A percentile compares a stretch with the other conserved stretches of the same genome.
phyloP scores from a whole-genome alignment of 2,329 filamentous ascomycete species.

The Aspergillus melleus region DNA sequence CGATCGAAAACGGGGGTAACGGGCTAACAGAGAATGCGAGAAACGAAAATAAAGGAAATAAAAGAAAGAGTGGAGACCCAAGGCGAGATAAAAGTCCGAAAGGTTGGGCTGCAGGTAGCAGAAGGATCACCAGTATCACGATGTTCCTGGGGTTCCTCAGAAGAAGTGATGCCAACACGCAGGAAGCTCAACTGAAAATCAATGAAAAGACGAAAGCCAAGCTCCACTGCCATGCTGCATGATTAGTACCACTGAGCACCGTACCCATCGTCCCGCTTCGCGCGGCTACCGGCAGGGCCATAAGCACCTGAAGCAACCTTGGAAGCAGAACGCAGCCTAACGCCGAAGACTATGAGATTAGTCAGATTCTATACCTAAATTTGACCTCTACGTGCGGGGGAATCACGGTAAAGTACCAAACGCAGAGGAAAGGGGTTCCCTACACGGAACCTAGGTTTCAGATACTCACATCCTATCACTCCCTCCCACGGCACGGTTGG shows the following conservation, averaged over 20 bases:
- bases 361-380: slow-evolving; percentile 71
- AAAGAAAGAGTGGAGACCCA: slow-evolving; percentile 28
- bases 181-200: slow-evolving; percentile 23
- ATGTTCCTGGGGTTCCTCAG: slow-evolving; percentile 31
- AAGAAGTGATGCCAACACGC: slow-evolving; percentile 28
- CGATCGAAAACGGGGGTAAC: slow-evolving; percentile 36
- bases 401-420: slow-evolving; percentile 69
- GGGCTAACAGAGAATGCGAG: slow-evolving; percentile 38
- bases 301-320: slow-evolving; percentile 60
- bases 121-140: slow-evolving; percentile 27
- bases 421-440: slow-evolving; percentile 75
- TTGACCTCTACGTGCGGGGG: slow-evolving; percentile 70
- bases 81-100: slow-evolving; percentile 35
- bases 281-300: slow-evolving; percentile 50
- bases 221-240: slow-evolving; percentile 33
- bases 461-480: slow-evolving; percentile 96
- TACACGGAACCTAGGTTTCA: slow-evolving; percentile 75
- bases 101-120: slow-evolving; percentile 33
- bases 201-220: slow-evolving; percentile 21
- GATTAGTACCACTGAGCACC: slow-evolving; percentile 49
- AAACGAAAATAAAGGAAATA: slow-evolving; percentile 27
- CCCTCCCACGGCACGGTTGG: slow-evolving; percentile 73
- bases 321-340: slow-evolving; percentile 82
- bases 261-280: slow-evolving; percentile 56
- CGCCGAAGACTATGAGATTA: slow-evolving; percentile 81